Base-by-base conservation (phyloP, 352 stramenopile genomes). In the Pythium monospermum region DNA sequence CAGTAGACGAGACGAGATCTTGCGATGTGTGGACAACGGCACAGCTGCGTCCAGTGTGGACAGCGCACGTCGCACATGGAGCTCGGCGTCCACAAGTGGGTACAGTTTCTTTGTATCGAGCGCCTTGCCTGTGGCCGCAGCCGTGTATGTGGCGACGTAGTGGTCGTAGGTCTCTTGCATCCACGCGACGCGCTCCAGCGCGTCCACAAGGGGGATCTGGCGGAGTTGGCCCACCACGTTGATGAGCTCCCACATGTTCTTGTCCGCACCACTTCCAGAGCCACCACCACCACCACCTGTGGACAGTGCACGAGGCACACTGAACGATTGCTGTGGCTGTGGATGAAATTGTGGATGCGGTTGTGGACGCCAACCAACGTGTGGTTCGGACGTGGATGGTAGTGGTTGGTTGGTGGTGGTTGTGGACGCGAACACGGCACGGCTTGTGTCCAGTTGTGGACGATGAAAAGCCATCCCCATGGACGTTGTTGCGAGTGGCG, bases 101-200 rank as follows among this genome's bases (percentile, higher is more conserved):
- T 33, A 11, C n/a, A 41, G 4, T 6, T 35, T 18, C 41, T 12
- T 33, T 44, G 16, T 44, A 7, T 25, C n/a, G 16, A 28, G 13
- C 18, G 40, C 16, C 8, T 15, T 32, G 41, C 6, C 23, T 25
- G 23, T 18, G 35, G n/a, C 35, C 35, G 37, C 37, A 22, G 42
- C 13, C 11, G 18, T 6, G 43, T 50, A 50, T 15, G 22, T 26
- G 35, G 19, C n/a, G 15, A 18, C 35, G 21, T 53, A 42, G 23
- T 45, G 30, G 33, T 16, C 19, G 46, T 31, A 53, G 22, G 23
- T 33, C 46, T 53, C 46, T 33, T 53, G 46, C 31, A 53, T 53
- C 19, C 19, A 22, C 11, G 23, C 33, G 16, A 45, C 46, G 25
- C 46, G 46, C 10, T 53, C 46, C 4, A 53, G 38, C 21, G 46